phyloP scores from a whole-genome alignment of 192 early-diverging fungal genomes.

The Backusella westeae region DNA sequence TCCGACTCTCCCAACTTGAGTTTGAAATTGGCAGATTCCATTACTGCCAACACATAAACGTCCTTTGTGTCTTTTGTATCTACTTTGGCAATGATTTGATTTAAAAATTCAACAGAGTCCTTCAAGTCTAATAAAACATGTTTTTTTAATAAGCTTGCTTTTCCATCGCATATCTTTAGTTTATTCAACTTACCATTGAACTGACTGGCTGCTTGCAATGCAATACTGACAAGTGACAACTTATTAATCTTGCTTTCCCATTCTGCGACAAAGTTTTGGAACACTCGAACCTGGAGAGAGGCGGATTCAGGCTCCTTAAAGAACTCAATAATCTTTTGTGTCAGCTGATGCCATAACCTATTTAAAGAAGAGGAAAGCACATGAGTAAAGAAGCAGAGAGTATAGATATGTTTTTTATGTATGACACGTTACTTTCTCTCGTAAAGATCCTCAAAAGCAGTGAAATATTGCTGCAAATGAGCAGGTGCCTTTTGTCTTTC shows the following conservation, averaged over 20 bases:
- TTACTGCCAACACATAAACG: conserved; percentile 80
- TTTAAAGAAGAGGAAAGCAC: background rate
- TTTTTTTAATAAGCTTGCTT: too few species aligned
- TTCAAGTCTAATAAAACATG: conserved; percentile 40
- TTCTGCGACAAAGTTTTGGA: conserved; percentile 89
- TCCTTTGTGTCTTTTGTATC: conserved; percentile 68
- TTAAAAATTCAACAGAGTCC: conserved; percentile 76
- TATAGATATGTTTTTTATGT: background rate
- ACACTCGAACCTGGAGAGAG: conserved; percentile 77
- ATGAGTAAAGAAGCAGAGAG: background rate
- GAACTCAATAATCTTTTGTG: conserved; percentile 75
- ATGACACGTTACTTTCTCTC: conserved; percentile 79
- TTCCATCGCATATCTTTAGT: too few species aligned
- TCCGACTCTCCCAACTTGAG: conserved; percentile 78
- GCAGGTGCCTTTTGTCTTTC: conserved; percentile 65
- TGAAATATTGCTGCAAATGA: conserved; percentile 74
- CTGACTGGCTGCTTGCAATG: conserved; percentile 71
- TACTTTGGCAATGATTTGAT: conserved; percentile 66
- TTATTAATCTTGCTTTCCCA: conserved; percentile 96
- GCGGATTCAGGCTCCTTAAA: conserved; percentile 74
- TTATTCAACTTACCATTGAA: conserved; percentile 52
- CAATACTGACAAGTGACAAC: conserved; percentile 85
- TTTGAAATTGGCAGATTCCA: conserved; percentile 86
- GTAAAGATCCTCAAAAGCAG: conserved; percentile 88
- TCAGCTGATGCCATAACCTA: conserved; percentile 99